phyloP scores from a whole-genome alignment of 1,284 basidiomycete genomes.

The Malassezia cuniculi region DNA sequence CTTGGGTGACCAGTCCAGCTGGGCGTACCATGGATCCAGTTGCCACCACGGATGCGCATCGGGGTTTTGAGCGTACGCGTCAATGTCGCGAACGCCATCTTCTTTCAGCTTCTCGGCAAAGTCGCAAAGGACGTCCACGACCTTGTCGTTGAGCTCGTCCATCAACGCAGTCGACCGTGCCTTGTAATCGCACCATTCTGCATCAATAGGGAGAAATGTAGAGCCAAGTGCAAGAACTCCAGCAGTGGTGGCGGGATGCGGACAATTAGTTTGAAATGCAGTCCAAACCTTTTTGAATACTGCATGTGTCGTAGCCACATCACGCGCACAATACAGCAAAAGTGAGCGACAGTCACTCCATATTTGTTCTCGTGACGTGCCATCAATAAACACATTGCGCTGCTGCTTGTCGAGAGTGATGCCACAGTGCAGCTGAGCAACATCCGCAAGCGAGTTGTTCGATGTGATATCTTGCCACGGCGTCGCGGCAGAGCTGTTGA shows the following conservation, averaged over 20 bases:
- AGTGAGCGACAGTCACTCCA: constrained; percentile 60
- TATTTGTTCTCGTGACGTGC: constrained; percentile 55
- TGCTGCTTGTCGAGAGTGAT: constrained; percentile 68
- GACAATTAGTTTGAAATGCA: constrained; percentile 68
- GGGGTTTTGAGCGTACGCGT: constrained; percentile 13
- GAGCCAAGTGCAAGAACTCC: constrained; percentile 85
- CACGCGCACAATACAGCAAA: constrained; percentile 73
- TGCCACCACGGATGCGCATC: constrained; percentile 50
- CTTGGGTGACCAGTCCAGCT: constrained; percentile 93
- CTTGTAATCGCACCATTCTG: constrained; percentile 74
- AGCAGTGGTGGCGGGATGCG: constrained; percentile 82
- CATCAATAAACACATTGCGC: constrained; percentile 59
- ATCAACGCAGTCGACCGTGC: constrained; percentile 66
- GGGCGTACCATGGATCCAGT: constrained; percentile 70
- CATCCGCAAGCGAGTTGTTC: constrained; percentile 79
- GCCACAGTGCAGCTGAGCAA: constrained; percentile 76
- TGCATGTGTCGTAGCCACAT: constrained; percentile 71
- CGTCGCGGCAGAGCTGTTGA: constrained; percentile 8
- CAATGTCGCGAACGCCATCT: constrained; percentile 17
- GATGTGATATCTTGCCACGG: constrained; percentile 95
- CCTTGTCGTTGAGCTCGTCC: constrained; percentile 59
- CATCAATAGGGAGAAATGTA: constrained; percentile 77
- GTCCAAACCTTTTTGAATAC: constrained; percentile 74
- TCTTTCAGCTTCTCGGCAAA: constrained; percentile 54
- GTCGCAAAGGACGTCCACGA: constrained; percentile 57